Base-by-base conservation (phyloP, 164 flowering plant species). In the Paratinospora sagittata region DNA sequence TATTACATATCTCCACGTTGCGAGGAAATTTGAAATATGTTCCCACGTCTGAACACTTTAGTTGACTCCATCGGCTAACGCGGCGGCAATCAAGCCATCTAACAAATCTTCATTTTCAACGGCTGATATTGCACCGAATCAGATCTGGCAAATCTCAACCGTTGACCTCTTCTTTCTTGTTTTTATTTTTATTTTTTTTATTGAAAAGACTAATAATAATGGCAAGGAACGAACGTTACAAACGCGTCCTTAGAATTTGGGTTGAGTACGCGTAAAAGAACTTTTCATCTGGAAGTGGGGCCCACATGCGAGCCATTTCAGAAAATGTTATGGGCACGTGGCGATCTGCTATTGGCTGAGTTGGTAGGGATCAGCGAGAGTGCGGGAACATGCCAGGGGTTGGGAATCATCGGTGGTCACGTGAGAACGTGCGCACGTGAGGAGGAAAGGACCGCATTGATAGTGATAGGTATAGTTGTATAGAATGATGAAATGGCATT, bases 21-120 rank as follows among this genome's bases (percentile, higher is more conserved):
- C 58, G 10, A 39, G 19, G 58, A 19, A 52, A 52, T 52, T 52
- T 52, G 58, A 52, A 52, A 52, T 52, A 21, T 52, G 58, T 52
- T 52, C 58, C 58, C 58, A 52, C 58, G 58, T 52, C 58, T 52
- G 4, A 52, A 52, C 58, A 52, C 58, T 52, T 52, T 52, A 17
- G 58, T 52, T 52, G 58, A 52, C 21, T 52, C n/a, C 58, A 6
- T 52, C 58, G 21, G n/a, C 58, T 52, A 11, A 52, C 21, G n/a
- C 58, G 58, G 58, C 58, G 58, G 5, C 58, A 52, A 52, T 52
- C 58, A 52, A 52, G 58, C 21, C 58, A 0, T 39, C 3, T 8
- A 39, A 39, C 3, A 39, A 39, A 0, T 52, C 58, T 19, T 0
- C 7, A 16, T n/a, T n/a, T n/a, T 52, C 27, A 60, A 60, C 63